Conservation (phyloP, 2,329 filamentous ascomycete species). For the Aspergillus aculeatus region DNA sequence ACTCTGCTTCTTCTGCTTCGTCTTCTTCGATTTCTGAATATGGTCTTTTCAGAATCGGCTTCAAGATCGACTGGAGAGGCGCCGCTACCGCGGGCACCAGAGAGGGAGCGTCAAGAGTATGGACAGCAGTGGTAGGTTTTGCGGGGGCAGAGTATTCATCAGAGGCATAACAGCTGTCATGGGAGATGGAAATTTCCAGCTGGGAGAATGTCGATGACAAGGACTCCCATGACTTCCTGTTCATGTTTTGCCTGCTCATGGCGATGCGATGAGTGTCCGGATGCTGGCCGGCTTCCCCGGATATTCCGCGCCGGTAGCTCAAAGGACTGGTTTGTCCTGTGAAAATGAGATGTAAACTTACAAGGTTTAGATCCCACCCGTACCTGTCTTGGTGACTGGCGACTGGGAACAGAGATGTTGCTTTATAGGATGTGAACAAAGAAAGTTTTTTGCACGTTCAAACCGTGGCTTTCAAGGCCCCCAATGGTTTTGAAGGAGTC, state of each 20-base stretch:
- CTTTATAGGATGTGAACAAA: slow-evolving; percentile 9
- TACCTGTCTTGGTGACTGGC: slow-evolving; percentile 8
- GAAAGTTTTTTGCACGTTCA: slow-evolving; percentile 12
- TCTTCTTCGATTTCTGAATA: slow-evolving; percentile 27
- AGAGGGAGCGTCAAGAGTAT: slow-evolving; percentile 23
- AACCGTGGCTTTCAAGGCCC: slow-evolving; percentile 33
- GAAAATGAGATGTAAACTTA: neutral
- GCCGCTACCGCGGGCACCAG: slow-evolving; percentile 21
- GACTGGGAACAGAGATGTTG: neutral
- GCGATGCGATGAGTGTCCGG: slow-evolving; percentile 5
- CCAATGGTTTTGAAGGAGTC: slow-evolving; percentile 27
- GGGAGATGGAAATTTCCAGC: slow-evolving; percentile 39
- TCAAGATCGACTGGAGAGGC: slow-evolving; percentile 27
- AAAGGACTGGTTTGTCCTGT: neutral
- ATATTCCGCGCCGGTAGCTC: neutral
- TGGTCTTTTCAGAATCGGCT: slow-evolving; percentile 37
- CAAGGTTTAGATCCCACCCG: slow-evolving; percentile 3
- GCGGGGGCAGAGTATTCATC: slow-evolving; percentile 38
- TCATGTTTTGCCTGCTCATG: slow-evolving; percentile 29
- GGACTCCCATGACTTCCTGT: slow-evolving; percentile 38
- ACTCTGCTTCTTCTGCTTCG: slow-evolving; percentile 33
- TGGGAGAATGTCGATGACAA: slow-evolving; percentile 37
- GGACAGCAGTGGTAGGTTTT: slow-evolving; percentile 24
- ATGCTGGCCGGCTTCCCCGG: neutral
- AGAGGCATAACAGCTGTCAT: slow-evolving; percentile 42